Percentiles rank a stretch among this genome's conserved stretches.
These are phyloP conservation scores for Podospora comata DNA, from an alignment of 495 filamentous ascomycete genomes.

Conservation along the genomic window DNA sequence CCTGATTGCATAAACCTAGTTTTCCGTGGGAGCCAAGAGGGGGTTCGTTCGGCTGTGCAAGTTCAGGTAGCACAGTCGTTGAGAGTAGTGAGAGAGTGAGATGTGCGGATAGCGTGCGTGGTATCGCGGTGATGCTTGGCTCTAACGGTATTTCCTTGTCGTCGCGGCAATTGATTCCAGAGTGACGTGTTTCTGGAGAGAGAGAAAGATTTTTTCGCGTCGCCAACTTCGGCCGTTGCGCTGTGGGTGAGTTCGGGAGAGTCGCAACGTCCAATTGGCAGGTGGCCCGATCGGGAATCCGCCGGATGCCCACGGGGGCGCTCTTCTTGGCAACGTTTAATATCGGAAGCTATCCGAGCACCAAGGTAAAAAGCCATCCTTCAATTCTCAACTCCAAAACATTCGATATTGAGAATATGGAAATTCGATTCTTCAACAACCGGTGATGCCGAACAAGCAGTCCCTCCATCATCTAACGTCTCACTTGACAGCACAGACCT, in stretches of 20 bases:
- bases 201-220: background rate
- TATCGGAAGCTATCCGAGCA: background rate
- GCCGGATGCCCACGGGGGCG: background rate
- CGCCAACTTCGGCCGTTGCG: background rate
- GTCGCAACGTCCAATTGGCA: background rate
- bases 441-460: background rate
- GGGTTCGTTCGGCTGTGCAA: slow-evolving; percentile 63
- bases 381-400: background rate
- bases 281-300: background rate
- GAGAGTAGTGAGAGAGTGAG: background rate
- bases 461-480: background rate
- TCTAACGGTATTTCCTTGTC: background rate
- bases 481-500: background rate
- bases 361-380: background rate
- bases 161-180: background rate
- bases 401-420: background rate
- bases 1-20: slow-evolving; percentile 84
- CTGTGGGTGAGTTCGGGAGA: too few species aligned
- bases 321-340: background rate
- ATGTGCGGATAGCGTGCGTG: background rate
- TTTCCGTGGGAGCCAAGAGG: slow-evolving; percentile 40
- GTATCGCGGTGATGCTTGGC: background rate
- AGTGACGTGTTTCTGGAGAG: slow-evolving; percentile 15
- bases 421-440: background rate
- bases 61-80: slow-evolving; percentile 37